Conservation (phyloP, 2,329 filamentous ascomycete species). For the Fusarium mangiferae region DNA sequence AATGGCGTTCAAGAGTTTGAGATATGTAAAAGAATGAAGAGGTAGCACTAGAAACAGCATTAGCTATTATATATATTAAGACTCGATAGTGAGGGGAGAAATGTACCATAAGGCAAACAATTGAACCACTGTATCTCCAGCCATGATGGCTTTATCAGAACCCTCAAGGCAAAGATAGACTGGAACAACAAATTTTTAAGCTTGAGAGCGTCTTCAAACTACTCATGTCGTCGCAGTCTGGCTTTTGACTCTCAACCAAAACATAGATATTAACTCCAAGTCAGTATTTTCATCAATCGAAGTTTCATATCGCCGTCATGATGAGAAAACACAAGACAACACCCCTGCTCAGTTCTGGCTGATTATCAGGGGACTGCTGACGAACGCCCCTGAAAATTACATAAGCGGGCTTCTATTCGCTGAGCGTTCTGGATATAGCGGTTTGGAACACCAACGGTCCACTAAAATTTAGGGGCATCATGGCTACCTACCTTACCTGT, state of each 20-base stretch:
- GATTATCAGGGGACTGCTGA: conserved; percentile 33
- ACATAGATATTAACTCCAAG: background rate
- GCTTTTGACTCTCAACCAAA: background rate
- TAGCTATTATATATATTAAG: background rate
- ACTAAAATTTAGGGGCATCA: conserved; percentile 8
- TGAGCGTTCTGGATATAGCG: conserved; percentile 3
- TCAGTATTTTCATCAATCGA: background rate
- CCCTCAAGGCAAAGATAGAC: conserved; percentile 15
- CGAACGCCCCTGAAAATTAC: conserved; percentile 35
- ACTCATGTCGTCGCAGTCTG: conserved; percentile 29
- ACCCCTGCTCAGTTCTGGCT: conserved; percentile 24
- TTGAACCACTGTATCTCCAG: conserved; percentile 34
- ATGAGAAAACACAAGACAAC: conserved; percentile 11
- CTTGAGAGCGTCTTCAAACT: background rate
- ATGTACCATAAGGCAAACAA: conserved; percentile 40
- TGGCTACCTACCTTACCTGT: background rate
- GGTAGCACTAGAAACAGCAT: conserved; percentile 52
- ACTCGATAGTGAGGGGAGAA: background rate
- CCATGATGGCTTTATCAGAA: conserved; percentile 29
- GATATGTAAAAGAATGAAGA: conserved; percentile 61
- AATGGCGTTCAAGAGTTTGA: conserved; percentile 58
- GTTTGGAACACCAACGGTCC: background rate
- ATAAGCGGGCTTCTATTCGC: conserved; percentile 22
- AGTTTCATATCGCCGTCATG: conserved; percentile 19
- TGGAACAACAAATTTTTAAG: conserved; percentile 20